phyloP scores from a whole-genome alignment of 352 stramenopile genomes.

The Globisporangium megalacanthum region DNA sequence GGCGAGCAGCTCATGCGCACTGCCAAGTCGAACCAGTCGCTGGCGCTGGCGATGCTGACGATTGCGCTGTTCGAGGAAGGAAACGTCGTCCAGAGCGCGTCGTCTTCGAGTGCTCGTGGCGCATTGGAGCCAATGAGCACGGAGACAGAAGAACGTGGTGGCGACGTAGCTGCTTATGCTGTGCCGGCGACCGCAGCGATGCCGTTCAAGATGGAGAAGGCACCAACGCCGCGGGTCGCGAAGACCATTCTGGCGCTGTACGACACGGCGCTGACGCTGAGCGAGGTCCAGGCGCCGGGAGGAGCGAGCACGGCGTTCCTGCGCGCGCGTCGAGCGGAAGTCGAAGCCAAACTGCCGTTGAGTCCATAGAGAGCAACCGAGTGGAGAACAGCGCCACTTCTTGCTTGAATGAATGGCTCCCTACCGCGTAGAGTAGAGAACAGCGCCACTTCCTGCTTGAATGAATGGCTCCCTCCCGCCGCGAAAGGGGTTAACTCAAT shows the following conservation, averaged over 20 bases:
- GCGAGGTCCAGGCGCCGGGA: slow-evolving; percentile 8
- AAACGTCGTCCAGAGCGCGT: slow-evolving; percentile 3
- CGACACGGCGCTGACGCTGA: slow-evolving; percentile 16
- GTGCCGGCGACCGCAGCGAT: neutral
- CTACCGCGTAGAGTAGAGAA: too few relatives aligned
- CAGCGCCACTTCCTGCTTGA: too few relatives aligned
- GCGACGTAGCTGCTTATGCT: slow-evolving; percentile 2
- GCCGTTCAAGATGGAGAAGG: slow-evolving; percentile 11
- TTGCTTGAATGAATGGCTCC: too few relatives aligned
- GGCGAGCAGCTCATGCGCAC: slow-evolving; percentile 21
- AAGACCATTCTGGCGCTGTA: slow-evolving; percentile 20
- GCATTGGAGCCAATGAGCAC: neutral
- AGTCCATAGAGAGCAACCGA: too few relatives aligned
- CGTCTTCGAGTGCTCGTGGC: neutral
- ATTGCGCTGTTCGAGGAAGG: slow-evolving; percentile 22
- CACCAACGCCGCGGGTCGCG: slow-evolving; percentile 10
- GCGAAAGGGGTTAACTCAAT: too few relatives aligned
- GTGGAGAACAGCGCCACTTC: too few relatives aligned
- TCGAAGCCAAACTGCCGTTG: neutral
- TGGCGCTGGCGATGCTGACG: slow-evolving; percentile 14
- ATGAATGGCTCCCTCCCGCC: too few relatives aligned
- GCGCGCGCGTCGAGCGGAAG: neutral
- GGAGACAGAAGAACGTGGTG: slow-evolving; percentile 1
- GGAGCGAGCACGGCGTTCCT: neutral
- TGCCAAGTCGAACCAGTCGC: slow-evolving; percentile 13